A percentile compares a stretch with the other conserved stretches of the same genome.
Evolutionary conservation across 1,139 yeast genomes (phyloP).

Genomic region (Blastobotrys apis): DNA sequence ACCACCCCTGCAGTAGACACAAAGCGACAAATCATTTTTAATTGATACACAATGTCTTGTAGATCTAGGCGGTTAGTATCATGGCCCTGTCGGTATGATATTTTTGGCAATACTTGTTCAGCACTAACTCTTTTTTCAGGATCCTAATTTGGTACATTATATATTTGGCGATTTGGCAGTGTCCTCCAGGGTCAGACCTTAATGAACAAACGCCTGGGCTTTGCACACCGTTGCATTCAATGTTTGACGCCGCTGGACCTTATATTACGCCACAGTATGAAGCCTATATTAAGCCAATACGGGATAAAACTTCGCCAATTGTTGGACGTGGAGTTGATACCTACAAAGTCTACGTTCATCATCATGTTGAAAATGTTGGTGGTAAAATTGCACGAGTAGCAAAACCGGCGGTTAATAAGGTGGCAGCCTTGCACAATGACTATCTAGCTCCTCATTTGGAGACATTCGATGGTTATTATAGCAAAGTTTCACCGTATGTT

Average conservation of each 20-base stretch:
- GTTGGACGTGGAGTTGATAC: constrained; percentile 18
- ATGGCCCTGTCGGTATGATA: neutral
- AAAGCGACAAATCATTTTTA: too few relatives aligned
- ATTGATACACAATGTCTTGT: too few relatives aligned
- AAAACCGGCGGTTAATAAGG: constrained; percentile 18
- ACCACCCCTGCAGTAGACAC: too few relatives aligned
- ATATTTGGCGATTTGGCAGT: constrained; percentile 27
- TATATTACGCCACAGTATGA: constrained; percentile 21
- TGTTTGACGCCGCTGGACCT: constrained; percentile 19
- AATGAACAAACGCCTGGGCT: constrained; percentile 21
- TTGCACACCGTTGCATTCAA: constrained; percentile 25
- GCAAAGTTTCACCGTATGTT: neutral
- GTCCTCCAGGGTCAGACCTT: constrained; percentile 24
- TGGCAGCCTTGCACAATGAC: constrained; percentile 14
- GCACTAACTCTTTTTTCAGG: constrained; percentile 12
- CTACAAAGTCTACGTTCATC: constrained; percentile 21
- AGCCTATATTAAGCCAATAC: constrained; percentile 24
- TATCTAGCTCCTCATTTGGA: constrained; percentile 18
- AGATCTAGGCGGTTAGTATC: too few relatives aligned
- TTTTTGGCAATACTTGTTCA: neutral
- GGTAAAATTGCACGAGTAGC: constrained; percentile 11
- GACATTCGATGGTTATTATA: neutral
- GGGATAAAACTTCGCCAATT: constrained; percentile 22
- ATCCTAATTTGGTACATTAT: constrained; percentile 27
- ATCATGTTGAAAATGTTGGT: constrained; percentile 15